Percentiles rank a stretch among this genome's conserved stretches.
Conservation (phyloP, 2,329 filamentous ascomycete species). For the Talaromyces piceae region DNA sequence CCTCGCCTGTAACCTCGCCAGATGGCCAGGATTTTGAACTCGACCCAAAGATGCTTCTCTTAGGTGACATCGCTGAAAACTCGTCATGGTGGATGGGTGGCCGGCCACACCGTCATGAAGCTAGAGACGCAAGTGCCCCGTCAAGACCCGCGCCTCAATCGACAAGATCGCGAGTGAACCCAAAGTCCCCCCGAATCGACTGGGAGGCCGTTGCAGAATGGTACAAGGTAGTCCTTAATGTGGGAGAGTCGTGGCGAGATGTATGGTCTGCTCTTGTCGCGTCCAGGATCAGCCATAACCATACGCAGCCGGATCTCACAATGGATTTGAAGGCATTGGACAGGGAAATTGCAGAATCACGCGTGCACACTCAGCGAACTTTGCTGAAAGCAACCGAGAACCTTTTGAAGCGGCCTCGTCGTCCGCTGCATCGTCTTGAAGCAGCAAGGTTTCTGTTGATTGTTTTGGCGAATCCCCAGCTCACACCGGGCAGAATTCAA, state of each 20-base stretch:
- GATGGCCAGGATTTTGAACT: slow-evolving; percentile 50
- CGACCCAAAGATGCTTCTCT: slow-evolving; percentile 65
- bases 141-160: slow-evolving; percentile 26
- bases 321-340: slow-evolving; percentile 42
- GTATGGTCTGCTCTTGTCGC: slow-evolving; percentile 47
- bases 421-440: slow-evolving; percentile 58
- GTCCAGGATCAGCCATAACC: slow-evolving; percentile 22
- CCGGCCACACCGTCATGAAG: slow-evolving; percentile 32
- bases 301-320: slow-evolving; percentile 19
- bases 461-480: slow-evolving; percentile 67
- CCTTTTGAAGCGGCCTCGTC: slow-evolving; percentile 70
- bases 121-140: slow-evolving; percentile 18
- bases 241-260: slow-evolving; percentile 59
- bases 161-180: slow-evolving; percentile 41
- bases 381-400: slow-evolving; percentile 73
- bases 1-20: slow-evolving; percentile 16
- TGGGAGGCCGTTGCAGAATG: slow-evolving; percentile 66
- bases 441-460: slow-evolving; percentile 73
- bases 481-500: slow-evolving; percentile 31
- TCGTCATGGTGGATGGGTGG: slow-evolving; percentile 73
- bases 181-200: slow-evolving; percentile 62
- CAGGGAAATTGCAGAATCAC: slow-evolving; percentile 51
- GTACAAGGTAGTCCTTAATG: slow-evolving; percentile 63
- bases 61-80: slow-evolving; percentile 73
- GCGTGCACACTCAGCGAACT: slow-evolving; percentile 60